Conservation (phyloP, 106 monocot genomes). For the Ottelia alismoides region DNA sequence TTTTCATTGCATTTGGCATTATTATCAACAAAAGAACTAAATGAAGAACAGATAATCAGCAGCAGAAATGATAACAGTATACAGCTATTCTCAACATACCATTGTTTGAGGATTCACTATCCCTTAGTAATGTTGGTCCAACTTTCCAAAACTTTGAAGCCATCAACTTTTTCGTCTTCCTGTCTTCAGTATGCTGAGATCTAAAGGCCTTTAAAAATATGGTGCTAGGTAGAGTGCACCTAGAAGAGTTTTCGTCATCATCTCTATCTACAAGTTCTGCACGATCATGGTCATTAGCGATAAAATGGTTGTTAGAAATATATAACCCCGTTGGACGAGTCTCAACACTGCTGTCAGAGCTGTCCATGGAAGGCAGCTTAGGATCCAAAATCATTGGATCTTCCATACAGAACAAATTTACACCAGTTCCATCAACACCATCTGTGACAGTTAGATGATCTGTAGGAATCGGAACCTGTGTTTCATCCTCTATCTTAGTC, state of each 20-base stretch:
- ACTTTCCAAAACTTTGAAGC: slow-evolving; percentile 51
- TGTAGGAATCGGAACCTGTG: slow-evolving; percentile 5
- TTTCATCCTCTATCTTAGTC: slow-evolving; percentile 10
- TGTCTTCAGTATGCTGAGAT: slow-evolving; percentile 30
- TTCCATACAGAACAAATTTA: slow-evolving; percentile 16
- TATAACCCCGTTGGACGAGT: slow-evolving; percentile 13
- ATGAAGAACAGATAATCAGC: too few species aligned
- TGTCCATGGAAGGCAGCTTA: slow-evolving; percentile 43
- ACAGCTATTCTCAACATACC: slow-evolving; percentile 10
- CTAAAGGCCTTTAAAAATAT: slow-evolving; percentile 22
- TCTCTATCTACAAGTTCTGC: slow-evolving; percentile 40
- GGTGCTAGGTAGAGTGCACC: slow-evolving; percentile 41
- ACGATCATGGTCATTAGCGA: slow-evolving; percentile 10
- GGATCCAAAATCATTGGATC: slow-evolving; percentile 41
- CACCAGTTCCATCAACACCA: background rate
- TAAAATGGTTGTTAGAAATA: slow-evolving; percentile 22
- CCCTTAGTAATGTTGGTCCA: slow-evolving; percentile 16
- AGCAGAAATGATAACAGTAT: too few species aligned
- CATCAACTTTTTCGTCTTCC: slow-evolving; percentile 44
- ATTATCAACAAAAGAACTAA: too few species aligned
- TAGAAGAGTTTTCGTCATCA: slow-evolving; percentile 83
- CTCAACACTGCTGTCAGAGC: slow-evolving; percentile 73
- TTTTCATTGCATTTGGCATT: too few species aligned
- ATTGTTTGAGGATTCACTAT: slow-evolving; percentile 21
- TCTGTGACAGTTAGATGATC: background rate